These are phyloP conservation scores for Oligophagozyma castellii DNA, from an alignment of 1,139 yeast species.

Conservation along the genomic window DNA sequence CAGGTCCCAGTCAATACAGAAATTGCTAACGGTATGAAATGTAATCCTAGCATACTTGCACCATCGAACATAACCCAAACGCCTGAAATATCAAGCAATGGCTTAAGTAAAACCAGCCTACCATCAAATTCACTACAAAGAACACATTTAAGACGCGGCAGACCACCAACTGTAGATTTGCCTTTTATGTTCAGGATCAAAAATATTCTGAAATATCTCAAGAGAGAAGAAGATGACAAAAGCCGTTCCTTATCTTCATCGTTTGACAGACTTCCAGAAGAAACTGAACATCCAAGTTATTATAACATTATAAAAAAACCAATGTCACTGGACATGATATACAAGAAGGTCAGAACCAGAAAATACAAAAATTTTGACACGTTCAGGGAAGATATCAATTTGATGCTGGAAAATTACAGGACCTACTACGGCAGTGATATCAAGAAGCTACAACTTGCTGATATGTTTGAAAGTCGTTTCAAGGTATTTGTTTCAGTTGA, in stretches of 20 bases:
- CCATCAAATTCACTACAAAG: slow-evolving; percentile 24
- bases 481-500: slow-evolving; percentile 53
- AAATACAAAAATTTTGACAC: slow-evolving; percentile 64
- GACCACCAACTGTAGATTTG: slow-evolving; percentile 91
- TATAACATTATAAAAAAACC: slow-evolving; percentile 56
- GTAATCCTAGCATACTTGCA: too few species aligned
- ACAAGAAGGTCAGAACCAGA: slow-evolving; percentile 74
- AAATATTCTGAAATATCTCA: slow-evolving; percentile 65
- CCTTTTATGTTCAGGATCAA: slow-evolving; percentile 90
- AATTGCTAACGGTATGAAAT: too few species aligned
- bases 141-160: slow-evolving; percentile 46
- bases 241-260: slow-evolving; percentile 37
- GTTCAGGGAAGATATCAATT: slow-evolving; percentile 62
- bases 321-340: slow-evolving; percentile 66
- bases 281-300: slow-evolving; percentile 50
- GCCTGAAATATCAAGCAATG: too few species aligned
- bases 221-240: slow-evolving; percentile 51
- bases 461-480: slow-evolving; percentile 48
- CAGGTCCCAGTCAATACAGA: too few species aligned
- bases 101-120: too few species aligned
- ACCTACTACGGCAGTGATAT: slow-evolving; percentile 46
- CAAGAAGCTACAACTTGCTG: slow-evolving; percentile 45
- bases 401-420: slow-evolving; percentile 66
- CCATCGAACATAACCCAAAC: too few species aligned
- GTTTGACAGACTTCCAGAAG: slow-evolving; percentile 77